Evolutionary conservation across 2,329 filamentous ascomycete species (phyloP).

Genomic region (Gaeumannomyces sp.): DNA sequence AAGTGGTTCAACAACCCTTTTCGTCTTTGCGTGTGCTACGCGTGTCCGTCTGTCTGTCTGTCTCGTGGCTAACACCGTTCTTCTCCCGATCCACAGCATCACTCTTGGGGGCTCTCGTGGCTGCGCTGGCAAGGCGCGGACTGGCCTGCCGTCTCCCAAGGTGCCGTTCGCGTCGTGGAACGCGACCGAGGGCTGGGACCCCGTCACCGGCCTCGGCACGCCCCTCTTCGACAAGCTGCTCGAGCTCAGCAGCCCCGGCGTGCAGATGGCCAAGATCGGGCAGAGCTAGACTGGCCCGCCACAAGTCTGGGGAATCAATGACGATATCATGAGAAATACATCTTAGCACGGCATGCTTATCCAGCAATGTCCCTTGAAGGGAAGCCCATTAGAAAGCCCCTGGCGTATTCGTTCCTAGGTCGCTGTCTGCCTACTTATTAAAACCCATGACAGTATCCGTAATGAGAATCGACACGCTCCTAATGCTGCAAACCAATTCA

Average conservation of each 20-base stretch:
- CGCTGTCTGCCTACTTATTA: not conserved
- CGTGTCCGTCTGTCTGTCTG: not conserved
- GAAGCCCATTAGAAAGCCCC: too few species aligned
- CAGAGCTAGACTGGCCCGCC: not conserved
- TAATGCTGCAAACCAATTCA: not conserved
- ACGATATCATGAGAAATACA: not conserved
- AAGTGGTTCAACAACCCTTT: not conserved
- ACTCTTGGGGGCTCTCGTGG: conserved; percentile 12
- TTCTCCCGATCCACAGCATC: conserved; percentile 6
- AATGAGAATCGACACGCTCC: not conserved
- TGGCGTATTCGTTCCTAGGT: too few species aligned
- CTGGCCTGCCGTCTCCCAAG: not conserved
- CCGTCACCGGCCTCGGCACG: conserved; percentile 13
- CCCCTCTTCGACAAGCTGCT: conserved; percentile 14
- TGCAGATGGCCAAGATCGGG: not conserved
- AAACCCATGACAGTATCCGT: not conserved
- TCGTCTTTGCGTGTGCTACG: too few species aligned
- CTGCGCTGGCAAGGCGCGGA: conserved; percentile 6
- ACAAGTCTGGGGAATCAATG: not conserved
- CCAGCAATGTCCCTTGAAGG: too few species aligned
- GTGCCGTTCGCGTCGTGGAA: conserved; percentile 14
- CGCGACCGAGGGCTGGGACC: conserved; percentile 15
- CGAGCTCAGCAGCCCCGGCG: conserved; percentile 6
- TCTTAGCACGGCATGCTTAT: not conserved
- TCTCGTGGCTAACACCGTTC: not conserved